Evolutionary conservation across 345 rosid genomes (phyloP), one percentile per base, ranked within the genome.

Genomic region (Eucalyptus victrix): DNA sequence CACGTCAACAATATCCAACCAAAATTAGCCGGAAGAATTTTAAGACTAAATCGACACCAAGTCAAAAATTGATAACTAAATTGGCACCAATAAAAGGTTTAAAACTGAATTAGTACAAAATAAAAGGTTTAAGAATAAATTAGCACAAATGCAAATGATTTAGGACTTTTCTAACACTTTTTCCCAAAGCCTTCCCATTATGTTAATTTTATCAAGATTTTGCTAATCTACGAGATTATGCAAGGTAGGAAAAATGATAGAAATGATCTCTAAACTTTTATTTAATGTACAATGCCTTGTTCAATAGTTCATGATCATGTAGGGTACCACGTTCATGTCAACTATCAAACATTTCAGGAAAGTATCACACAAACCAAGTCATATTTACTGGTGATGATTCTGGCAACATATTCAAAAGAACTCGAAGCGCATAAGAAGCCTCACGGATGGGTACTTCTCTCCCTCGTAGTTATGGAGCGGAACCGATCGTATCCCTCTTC

Each of bases 401-500:
- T 12, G 9, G 28, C 47, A 12, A 40, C 47, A 37, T 3, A 76
- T 76, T 83, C 88, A 89, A 88, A 86, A 51, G 80, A 89, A 88
- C 45, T 40, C 88, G 88, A 88, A 86, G 40, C 30, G 69, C 90
- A 88, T 83, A 16, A 88, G 90, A 15, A 88, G 87, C 83, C 86
- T 80, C 87, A 88, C 89, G 4, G 93, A 91, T 34, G 83, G 92
- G 94, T 94, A 96, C 92, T 91, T 93, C 16, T 92, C 91, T 30
- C 97, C 98, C 87, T 95, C 92, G 65, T 56, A 91, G 88, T 87
- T 72, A 88, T 92, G 89, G 32, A 97, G 93, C 13, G 98, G 92
- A 92, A 96, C 93, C 30, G 95, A 95, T 89, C 98, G 97, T 86
- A 97, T 94, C 89, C 99, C 98, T 83, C 92, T 87, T 90, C 91